Evolutionary conservation across 2,329 filamentous ascomycete species (phyloP), one percentile per base, ranked within the genome.

Genomic region (Tolypocladium pustulatum): DNA sequence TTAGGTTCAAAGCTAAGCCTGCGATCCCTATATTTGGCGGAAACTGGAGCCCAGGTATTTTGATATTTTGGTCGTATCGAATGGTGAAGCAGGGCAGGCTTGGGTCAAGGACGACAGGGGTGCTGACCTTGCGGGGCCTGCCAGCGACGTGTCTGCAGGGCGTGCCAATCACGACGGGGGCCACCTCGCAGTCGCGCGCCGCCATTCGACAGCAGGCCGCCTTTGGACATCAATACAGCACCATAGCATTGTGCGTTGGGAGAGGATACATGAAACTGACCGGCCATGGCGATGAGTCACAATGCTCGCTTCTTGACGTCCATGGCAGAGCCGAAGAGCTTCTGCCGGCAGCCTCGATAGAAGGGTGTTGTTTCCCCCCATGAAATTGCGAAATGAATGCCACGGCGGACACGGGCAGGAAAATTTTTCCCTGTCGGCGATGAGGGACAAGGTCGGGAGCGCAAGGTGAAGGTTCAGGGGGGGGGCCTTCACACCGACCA

Each of bases 191-290:
- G 59, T 57, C 59, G 54, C 46, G 40, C 55, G 58, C 57, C 54
- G 57, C 56, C 60, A 64, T 65, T 64, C 61, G 61, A 64, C 57
- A 55, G 57, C 58, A 54, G 51, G 54, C 43, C 57, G 61, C 54
- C 57, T 61, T 66, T 66, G 64, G 64, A 66, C 64, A 66, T 63
- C 63, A 66, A 65, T 61, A 65, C 64, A 65, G 62, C 59, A 55
- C 56, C 46, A 56, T 49, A 34, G 59, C 40, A 57, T 56, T 36
- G 57, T 55, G 55, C 57, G 61, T 64, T 65, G 63, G 64, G 64
- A 63, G 62, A 61, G 51, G 46, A 64, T 60, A 59, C 59, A 56
- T 58, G 57, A 51, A 30, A 22, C 40, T n/a, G 57, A 27, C n/a
- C 12, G 30, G 38, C 27, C 25, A 6, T 22, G 34, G 22, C 34